phyloP scores from a whole-genome alignment of 2,329 filamentous ascomycete species.

The Hymenoscyphus salicellus region DNA sequence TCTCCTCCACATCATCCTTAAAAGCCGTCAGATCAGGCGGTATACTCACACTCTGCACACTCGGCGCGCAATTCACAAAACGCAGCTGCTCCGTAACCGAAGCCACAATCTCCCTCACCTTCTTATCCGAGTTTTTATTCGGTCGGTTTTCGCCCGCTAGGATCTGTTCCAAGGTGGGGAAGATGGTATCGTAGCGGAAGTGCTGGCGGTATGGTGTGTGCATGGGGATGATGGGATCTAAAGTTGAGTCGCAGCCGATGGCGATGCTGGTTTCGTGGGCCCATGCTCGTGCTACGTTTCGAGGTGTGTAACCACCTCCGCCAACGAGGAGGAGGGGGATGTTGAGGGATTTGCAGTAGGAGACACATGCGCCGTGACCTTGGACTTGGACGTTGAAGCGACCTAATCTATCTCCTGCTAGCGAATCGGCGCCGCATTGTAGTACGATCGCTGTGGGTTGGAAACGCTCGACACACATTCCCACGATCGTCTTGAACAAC shows the following conservation, averaged over 20 bases:
- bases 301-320: conserved; percentile 91
- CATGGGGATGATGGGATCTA: conserved; percentile 69
- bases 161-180: conserved; percentile 77
- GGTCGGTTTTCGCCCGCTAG: conserved; percentile 57
- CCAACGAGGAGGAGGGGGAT: conserved; percentile 87
- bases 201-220: conserved; percentile 84
- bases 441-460: conserved; percentile 88
- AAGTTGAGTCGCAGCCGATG: conserved; percentile 68
- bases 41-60: conserved; percentile 78
- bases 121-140: conserved; percentile 77
- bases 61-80: conserved; percentile 81
- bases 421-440: conserved; percentile 91
- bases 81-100: conserved; percentile 81
- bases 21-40: conserved; percentile 71
- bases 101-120: conserved; percentile 71
- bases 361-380: conserved; percentile 87
- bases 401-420: conserved; percentile 88
- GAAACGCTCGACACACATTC: conserved; percentile 75
- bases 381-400: conserved; percentile 96
- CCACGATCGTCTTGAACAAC: conserved; percentile 80
- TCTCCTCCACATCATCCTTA: conserved; percentile 66
- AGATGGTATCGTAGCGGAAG: conserved; percentile 82
- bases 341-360: conserved; percentile 76
- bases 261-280: conserved; percentile 93
- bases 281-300: conserved; percentile 96